Evolutionary conservation across 805 yeast genomes (phyloP).

Genomic region (Cyberlindnera mrakii): DNA sequence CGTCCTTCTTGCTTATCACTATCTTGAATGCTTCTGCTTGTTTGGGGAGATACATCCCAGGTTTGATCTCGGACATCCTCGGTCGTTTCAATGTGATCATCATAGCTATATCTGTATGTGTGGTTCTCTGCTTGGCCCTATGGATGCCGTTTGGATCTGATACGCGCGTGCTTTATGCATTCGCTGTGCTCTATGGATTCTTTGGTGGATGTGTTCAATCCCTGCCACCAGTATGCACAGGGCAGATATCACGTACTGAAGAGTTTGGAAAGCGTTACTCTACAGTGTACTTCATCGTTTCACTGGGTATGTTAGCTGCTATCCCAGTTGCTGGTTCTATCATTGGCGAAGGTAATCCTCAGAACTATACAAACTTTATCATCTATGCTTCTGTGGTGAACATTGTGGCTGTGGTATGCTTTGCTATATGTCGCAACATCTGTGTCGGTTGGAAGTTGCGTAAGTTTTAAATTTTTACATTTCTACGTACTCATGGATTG

Average conservation of each 20-base stretch:
- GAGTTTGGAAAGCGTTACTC: conserved; percentile 53
- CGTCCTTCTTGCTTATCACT: conserved; percentile 42
- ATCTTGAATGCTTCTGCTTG: conserved; percentile 41
- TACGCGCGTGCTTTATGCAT: conserved; percentile 34
- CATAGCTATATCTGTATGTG: conserved; percentile 22
- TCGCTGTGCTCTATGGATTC: conserved; percentile 47
- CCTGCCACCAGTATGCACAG: conserved; percentile 53
- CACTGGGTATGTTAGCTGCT: conserved; percentile 41
- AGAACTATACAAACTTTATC: conserved; percentile 37
- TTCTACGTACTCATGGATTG: too few species aligned
- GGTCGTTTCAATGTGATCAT: conserved; percentile 52
- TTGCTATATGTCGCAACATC: conserved; percentile 34
- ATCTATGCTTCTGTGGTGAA: conserved; percentile 37
- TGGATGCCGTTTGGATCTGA: conserved; percentile 40
- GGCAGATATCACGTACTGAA: conserved; percentile 49
- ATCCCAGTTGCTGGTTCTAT: conserved; percentile 47
- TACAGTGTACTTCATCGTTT: conserved; percentile 51
- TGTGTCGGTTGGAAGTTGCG: conserved; percentile 37
- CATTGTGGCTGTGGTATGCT: conserved; percentile 31
- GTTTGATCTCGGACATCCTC: conserved; percentile 36
- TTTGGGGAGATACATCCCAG: conserved; percentile 40
- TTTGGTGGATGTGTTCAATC: conserved; percentile 51
- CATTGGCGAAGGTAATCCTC: conserved; percentile 28
- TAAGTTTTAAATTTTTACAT: conserved; percentile 23
- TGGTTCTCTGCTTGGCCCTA: conserved; percentile 29